Percentiles rank a stretch among this genome's conserved stretches.
phyloP scores from a whole-genome alignment of 2,329 filamentous ascomycete genomes.

The Lecanicillium sp. region DNA sequence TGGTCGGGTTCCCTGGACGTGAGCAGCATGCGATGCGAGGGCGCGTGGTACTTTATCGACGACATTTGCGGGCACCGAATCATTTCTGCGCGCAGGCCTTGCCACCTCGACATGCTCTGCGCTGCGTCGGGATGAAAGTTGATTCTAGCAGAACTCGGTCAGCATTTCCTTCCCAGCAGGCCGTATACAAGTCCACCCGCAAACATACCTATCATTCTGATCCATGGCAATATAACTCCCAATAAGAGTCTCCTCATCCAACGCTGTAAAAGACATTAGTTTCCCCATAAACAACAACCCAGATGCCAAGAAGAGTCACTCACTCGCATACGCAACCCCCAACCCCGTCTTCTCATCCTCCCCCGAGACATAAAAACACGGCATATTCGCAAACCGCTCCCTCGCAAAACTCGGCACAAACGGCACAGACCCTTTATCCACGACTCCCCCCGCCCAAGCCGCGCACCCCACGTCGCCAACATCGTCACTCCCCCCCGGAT shows the following conservation, averaged over 20 bases:
- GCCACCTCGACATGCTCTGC: slow-evolving; percentile 11
- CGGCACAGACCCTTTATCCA: slow-evolving; percentile 30
- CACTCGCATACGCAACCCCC: slow-evolving; percentile 37
- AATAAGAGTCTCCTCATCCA: slow-evolving; percentile 26
- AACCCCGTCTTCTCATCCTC: slow-evolving; percentile 30
- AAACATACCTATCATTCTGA: slow-evolving; percentile 29
- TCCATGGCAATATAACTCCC: slow-evolving; percentile 37
- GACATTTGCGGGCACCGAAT: slow-evolving; percentile 32
- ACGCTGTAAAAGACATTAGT: slow-evolving; percentile 18
- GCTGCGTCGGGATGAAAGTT: slow-evolving; percentile 11
- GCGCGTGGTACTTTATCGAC: slow-evolving; percentile 38
- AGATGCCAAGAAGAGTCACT: slow-evolving; percentile 17
- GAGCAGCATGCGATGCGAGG: slow-evolving; percentile 33
- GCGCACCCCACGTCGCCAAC: slow-evolving; percentile 20
- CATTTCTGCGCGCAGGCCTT: slow-evolving; percentile 24
- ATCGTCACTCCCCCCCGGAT: neutral
- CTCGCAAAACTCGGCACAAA: slow-evolving; percentile 23
- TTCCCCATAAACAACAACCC: neutral
- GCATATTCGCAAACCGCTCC: slow-evolving; percentile 24
- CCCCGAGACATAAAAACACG: slow-evolving; percentile 31
- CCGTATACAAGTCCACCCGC: neutral
- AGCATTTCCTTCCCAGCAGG: neutral
- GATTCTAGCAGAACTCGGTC: slow-evolving; percentile 5
- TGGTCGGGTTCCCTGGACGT: slow-evolving; percentile 28
- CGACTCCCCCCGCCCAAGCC: slow-evolving; percentile 30